Conservation (phyloP, 805 yeast species). For the Wickerhamomyces hampshirensis region DNA sequence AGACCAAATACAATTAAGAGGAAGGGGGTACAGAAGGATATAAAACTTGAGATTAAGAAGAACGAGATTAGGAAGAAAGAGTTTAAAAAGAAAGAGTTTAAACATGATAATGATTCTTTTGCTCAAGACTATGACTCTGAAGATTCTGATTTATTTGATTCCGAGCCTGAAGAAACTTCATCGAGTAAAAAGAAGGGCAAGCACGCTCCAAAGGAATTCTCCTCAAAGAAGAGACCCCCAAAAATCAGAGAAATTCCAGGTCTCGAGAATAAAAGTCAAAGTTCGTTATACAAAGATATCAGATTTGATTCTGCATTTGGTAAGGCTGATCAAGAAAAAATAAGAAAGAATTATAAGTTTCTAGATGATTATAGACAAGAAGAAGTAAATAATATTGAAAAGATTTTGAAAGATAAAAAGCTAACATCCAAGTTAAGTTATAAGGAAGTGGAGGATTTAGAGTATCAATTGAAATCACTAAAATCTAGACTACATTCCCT, state of each 20-base stretch:
- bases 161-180: constrained; percentile 15
- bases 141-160: too few relatives aligned
- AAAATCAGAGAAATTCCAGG: constrained; percentile 74
- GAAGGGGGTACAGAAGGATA: constrained; percentile 1
- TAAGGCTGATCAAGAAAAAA: constrained; percentile 61
- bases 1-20: constrained; percentile 4
- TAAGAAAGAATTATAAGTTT: constrained; percentile 77
- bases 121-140: constrained; percentile 30
- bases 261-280: constrained; percentile 31
- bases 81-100: constrained; percentile 10
- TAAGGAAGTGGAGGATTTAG: constrained; percentile 47
- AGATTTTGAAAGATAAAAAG: constrained; percentile 49
- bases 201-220: constrained; percentile 84
- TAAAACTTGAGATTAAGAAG: constrained; percentile 1
- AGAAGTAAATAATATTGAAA: constrained; percentile 61
- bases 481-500: constrained; percentile 63
- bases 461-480: constrained; percentile 55
- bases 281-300: constrained; percentile 63
- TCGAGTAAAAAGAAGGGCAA: constrained; percentile 43
- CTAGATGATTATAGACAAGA: constrained; percentile 77
- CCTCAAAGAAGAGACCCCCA: constrained; percentile 68
- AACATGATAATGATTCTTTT: constrained; percentile 31
- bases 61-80: constrained; percentile 11
- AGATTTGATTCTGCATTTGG: constrained; percentile 91
- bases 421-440: constrained; percentile 36